Evolutionary conservation across 1,284 basidiomycete genomes (phyloP).

Genomic region (Bondarzewia mesenterica): DNA sequence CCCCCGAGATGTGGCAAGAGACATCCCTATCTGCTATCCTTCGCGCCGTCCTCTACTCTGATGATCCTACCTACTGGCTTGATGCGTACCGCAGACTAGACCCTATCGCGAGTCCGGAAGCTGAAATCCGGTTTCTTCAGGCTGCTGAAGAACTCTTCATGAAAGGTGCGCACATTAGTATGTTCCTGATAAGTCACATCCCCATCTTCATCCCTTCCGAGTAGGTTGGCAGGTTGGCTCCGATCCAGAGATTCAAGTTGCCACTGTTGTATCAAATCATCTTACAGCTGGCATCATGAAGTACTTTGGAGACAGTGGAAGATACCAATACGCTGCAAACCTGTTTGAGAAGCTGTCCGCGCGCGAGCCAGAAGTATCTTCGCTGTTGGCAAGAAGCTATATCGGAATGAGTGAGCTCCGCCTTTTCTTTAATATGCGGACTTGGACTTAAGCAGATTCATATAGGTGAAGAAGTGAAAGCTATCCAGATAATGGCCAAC

Average conservation of each 20-base stretch:
- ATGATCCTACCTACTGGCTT: conserved; percentile 87
- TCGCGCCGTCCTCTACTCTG: conserved; percentile 89
- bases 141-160: conserved; percentile 87
- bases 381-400: conserved; percentile 84
- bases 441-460: neutral
- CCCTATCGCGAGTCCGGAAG: conserved; percentile 86
- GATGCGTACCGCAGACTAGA: conserved; percentile 95
- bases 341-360: conserved; percentile 88
- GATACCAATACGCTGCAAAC: conserved; percentile 87
- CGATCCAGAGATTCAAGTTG: conserved; percentile 97
- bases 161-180: conserved; percentile 52
- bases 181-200: neutral
- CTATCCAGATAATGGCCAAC: conserved; percentile 86
- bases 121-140: conserved; percentile 85
- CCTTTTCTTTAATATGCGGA: neutral
- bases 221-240: conserved; percentile 96
- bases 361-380: conserved; percentile 85
- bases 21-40: conserved; percentile 92
- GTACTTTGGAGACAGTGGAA: conserved; percentile 90
- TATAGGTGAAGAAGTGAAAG: conserved; percentile 97
- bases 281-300: conserved; percentile 93
- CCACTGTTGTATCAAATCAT: conserved; percentile 96
- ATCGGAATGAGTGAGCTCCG: conserved; percentile 88
- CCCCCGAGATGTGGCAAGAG: conserved; percentile 93
- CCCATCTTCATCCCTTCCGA: neutral